A percentile compares a stretch with the other conserved stretches of the same genome.
Evolutionary conservation across 1,284 basidiomycete species (phyloP).

Genomic region (Irpex rosettiformis): DNA sequence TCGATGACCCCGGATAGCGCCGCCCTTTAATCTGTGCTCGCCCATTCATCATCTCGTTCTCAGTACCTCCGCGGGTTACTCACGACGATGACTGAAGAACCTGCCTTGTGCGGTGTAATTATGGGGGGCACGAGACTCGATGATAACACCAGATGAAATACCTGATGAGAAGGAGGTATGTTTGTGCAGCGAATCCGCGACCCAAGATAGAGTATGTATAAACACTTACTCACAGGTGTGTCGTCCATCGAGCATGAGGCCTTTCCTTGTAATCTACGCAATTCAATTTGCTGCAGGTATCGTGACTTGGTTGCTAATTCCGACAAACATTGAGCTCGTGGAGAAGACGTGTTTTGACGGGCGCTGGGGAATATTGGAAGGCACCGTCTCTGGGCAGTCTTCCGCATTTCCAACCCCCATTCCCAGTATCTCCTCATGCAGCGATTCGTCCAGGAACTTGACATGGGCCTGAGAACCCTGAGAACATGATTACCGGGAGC

Average conservation of each 20-base stretch:
- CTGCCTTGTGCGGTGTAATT: background rate
- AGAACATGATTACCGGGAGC: background rate
- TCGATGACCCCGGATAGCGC: background rate
- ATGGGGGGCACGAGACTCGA: background rate
- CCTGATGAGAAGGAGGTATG: background rate
- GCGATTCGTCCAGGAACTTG: background rate
- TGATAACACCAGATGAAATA: background rate
- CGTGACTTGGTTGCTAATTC: background rate
- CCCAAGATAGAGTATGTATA: background rate
- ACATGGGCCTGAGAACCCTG: background rate
- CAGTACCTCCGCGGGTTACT: too few species aligned
- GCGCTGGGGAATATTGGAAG: background rate
- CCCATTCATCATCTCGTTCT: too few species aligned
- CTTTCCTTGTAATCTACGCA: background rate
- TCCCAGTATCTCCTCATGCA: background rate
- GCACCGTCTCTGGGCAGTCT: background rate
- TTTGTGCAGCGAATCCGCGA: background rate
- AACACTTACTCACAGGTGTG: background rate
- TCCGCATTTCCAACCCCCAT: background rate
- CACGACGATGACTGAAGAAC: background rate
- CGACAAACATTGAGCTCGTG: background rate
- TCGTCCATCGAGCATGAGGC: background rate
- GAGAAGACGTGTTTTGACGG: background rate
- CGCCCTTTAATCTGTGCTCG: background rate
- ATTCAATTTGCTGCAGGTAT: background rate